These are phyloP conservation scores for Lanmaoa pseudosensibilis DNA, from an alignment of 768 basidiomycete genomes.

Conservation along the genomic window DNA sequence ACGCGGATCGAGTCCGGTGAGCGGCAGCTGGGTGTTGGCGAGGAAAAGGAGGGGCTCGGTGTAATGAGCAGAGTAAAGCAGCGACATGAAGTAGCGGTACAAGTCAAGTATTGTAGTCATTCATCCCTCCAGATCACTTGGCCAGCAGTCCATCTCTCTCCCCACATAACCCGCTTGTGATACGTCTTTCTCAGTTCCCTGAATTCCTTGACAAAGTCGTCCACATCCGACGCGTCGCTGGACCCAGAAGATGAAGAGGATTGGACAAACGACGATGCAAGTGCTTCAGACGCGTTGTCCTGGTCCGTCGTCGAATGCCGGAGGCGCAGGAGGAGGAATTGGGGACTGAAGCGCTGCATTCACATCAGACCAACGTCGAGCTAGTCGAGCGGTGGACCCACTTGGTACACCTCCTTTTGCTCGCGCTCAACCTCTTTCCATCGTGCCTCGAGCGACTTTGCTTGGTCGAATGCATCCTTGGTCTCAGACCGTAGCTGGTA, in stretches of 20 bases:
- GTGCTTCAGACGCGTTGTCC: conserved; percentile 83
- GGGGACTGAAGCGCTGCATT: conserved; percentile 75
- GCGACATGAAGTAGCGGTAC: conserved; percentile 17
- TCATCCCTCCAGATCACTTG: conserved; percentile 86
- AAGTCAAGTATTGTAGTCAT: conserved; percentile 2
- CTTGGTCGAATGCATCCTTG: conserved; percentile 84
- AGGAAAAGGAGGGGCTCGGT: conserved; percentile 24
- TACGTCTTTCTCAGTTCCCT: conserved; percentile 86
- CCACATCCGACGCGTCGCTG: conserved; percentile 53
- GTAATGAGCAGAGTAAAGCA: conserved; percentile 30
- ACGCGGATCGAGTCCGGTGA: conserved; percentile 6
- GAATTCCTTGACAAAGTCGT: conserved; percentile 86
- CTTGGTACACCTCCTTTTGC: conserved; percentile 88
- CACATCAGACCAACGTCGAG: conserved; percentile 10
- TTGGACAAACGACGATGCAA: conserved; percentile 83
- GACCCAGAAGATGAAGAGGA: conserved; percentile 40
- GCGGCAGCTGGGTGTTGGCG: conserved; percentile 9
- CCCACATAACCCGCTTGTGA: conserved; percentile 91
- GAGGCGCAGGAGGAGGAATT: conserved; percentile 86
- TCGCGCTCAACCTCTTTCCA: conserved; percentile 90
- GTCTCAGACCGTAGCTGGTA: conserved; percentile 80
- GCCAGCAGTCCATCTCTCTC: conserved; percentile 80
- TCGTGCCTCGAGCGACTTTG: conserved; percentile 72
- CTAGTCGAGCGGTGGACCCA: conserved; percentile 30
- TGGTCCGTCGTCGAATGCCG: conserved; percentile 87